phyloP scores from a whole-genome alignment of 2,329 filamentous ascomycete species.

The Ustilaginoidea virens region DNA sequence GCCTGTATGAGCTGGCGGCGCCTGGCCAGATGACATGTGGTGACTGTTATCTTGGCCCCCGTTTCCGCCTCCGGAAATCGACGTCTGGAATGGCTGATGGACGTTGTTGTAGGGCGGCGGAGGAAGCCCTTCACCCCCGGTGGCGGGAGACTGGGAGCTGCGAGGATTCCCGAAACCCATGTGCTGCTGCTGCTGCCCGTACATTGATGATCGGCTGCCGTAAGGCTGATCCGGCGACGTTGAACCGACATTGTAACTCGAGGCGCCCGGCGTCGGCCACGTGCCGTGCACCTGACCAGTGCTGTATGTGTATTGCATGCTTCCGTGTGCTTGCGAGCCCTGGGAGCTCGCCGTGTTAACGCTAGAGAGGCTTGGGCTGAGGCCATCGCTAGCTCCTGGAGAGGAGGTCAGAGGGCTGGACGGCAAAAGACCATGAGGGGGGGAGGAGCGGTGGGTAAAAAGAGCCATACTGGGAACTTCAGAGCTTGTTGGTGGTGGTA shows the following conservation, averaged over 20 bases:
- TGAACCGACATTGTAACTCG: constrained; percentile 38
- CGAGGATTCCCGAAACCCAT: constrained; percentile 21
- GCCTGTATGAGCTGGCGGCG: constrained; percentile 8
- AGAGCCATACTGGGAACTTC: constrained; percentile 20
- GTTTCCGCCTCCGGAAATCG: constrained; percentile 33
- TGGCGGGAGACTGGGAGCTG: constrained; percentile 30
- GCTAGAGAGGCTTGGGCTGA: constrained; percentile 46
- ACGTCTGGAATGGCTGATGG: constrained; percentile 47
- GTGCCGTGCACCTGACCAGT: constrained; percentile 31
- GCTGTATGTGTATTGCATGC: constrained; percentile 32
- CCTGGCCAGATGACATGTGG: constrained; percentile 16
- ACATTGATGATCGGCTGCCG: constrained; percentile 19
- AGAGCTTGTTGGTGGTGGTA: constrained; percentile 19
- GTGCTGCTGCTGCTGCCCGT: constrained; percentile 35
- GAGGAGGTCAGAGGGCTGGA: constrained; percentile 20
- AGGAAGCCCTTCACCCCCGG: constrained; percentile 45
- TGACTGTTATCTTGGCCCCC: constrained; percentile 17
- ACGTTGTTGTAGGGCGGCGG: constrained; percentile 53
- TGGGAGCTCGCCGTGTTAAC: constrained; percentile 44
- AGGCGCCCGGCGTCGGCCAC: constrained; percentile 41
- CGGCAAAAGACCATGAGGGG: constrained; percentile 11
- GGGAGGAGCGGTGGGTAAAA: constrained; percentile 10
- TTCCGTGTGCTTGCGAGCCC: constrained; percentile 37
- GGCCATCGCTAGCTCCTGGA: constrained; percentile 40
- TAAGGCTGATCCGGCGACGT: constrained; percentile 15